Evolutionary conservation across 192 early-diverging fungal genomes (phyloP).

Genomic region (Coemansia sp.): DNA sequence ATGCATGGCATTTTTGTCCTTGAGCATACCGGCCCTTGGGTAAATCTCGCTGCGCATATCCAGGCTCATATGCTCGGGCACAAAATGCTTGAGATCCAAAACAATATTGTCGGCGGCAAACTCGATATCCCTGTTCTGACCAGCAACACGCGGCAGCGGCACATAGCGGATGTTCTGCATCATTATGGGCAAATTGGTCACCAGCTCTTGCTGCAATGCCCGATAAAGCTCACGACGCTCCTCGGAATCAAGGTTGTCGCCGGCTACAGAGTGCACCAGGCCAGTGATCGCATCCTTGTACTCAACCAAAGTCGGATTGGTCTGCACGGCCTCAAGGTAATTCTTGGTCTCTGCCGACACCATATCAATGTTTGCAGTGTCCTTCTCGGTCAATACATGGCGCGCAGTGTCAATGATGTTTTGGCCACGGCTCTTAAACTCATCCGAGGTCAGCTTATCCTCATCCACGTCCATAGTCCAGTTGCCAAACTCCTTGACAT

Average conservation of each 20-base stretch:
- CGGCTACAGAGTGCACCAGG: constrained; percentile 23
- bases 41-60: constrained; percentile 40
- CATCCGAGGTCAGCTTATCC: constrained; percentile 38
- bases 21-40: constrained; percentile 34
- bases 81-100: constrained; percentile 46
- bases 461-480: constrained; percentile 43
- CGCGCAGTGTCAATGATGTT: constrained; percentile 26
- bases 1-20: constrained; percentile 20
- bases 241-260: constrained; percentile 16
- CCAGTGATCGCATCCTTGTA: constrained; percentile 30
- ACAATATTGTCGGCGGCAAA: constrained; percentile 51
- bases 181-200: constrained; percentile 31
- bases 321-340: constrained; percentile 30
- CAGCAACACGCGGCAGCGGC: constrained; percentile 44
- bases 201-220: constrained; percentile 32
- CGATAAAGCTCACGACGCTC: constrained; percentile 29
- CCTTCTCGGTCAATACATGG: constrained; percentile 24
- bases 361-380: constrained; percentile 19
- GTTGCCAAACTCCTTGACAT: constrained; percentile 27
- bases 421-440: constrained; percentile 36
- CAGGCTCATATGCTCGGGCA: constrained; percentile 47
- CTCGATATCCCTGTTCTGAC: constrained; percentile 43
- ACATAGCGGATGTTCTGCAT: constrained; percentile 40
- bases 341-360: constrained; percentile 18
- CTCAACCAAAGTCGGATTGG: constrained; percentile 31